These are phyloP conservation scores for Castanospermum australe DNA, from an alignment of 306 rosid species.

Conservation along the genomic window DNA sequence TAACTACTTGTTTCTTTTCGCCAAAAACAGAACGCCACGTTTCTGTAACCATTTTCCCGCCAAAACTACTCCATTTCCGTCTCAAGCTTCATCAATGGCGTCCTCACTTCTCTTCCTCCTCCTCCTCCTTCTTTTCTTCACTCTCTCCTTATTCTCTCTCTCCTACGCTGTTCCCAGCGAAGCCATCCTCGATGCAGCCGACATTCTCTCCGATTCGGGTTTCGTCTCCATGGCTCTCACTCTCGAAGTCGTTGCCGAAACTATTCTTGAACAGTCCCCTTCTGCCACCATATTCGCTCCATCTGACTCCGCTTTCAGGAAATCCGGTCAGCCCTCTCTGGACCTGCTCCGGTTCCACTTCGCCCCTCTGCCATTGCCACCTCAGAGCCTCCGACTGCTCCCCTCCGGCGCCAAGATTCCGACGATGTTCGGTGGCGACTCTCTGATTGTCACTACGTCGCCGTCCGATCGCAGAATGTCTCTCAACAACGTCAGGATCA, in stretches of 20 bases:
- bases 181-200: constrained; percentile 59
- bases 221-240: constrained; percentile 74
- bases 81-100: constrained; percentile 61
- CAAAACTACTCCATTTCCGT: not conserved
- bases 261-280: constrained; percentile 46
- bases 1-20: constrained; percentile 2
- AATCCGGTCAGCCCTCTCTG: constrained; percentile 74
- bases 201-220: constrained; percentile 68
- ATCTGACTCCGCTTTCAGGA: constrained; percentile 61
- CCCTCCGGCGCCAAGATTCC: constrained; percentile 66
- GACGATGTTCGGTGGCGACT: constrained; percentile 45
- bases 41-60: constrained; percentile 16
- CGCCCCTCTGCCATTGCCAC: constrained; percentile 47
- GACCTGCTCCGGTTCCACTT: constrained; percentile 73
- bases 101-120: constrained; percentile 8
- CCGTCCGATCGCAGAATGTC: constrained; percentile 33
- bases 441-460: constrained; percentile 54
- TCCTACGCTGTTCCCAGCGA: constrained; percentile 47
- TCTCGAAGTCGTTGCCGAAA: constrained; percentile 53
- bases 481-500: constrained; percentile 48
- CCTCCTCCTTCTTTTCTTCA: constrained; percentile 12
- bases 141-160: constrained; percentile 32
- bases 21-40: constrained; percentile 38
- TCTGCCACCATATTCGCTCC: constrained; percentile 84
- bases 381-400: constrained; percentile 53